Percentiles rank a stretch among this genome's conserved stretches.
Conservation (phyloP, 257 asterid genomes). For the Jacaranda copaia region DNA sequence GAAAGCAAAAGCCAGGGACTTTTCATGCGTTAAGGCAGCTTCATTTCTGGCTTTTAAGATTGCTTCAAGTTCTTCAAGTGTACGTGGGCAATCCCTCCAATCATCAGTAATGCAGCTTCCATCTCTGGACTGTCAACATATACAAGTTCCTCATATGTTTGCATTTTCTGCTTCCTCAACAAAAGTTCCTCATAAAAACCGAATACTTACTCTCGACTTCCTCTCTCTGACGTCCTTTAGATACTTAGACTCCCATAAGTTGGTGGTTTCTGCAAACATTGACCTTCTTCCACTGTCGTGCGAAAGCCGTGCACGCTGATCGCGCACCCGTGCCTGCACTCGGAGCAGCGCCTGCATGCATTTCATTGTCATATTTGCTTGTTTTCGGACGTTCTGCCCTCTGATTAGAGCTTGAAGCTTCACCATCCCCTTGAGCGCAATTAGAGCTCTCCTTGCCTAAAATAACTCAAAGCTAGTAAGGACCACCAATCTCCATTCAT, state of each 20-base stretch:
- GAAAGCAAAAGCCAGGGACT: conserved; percentile 69
- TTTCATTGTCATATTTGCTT: conserved; percentile 84
- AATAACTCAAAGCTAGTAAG: background rate
- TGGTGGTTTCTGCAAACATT: conserved; percentile 72
- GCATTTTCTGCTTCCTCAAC: background rate
- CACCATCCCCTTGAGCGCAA: conserved; percentile 88
- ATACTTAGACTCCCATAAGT: conserved; percentile 74
- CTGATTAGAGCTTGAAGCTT: conserved; percentile 90
- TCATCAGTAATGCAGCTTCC: conserved; percentile 68
- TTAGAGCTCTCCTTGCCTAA: conserved; percentile 91
- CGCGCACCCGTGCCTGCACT: conserved; percentile 88
- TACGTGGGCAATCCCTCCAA: conserved; percentile 76
- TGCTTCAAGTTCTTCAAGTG: conserved; percentile 80
- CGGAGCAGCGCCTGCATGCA: conserved; percentile 96
- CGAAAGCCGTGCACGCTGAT: conserved; percentile 80
- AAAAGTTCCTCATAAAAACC: background rate
- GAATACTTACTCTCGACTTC: conserved; percentile 61
- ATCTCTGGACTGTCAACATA: conserved; percentile 62
- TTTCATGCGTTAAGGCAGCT: conserved; percentile 65
- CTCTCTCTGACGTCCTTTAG: conserved; percentile 61
- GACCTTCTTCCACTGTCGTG: conserved; percentile 81
- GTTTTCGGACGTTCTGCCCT: conserved; percentile 91
- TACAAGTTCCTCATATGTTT: background rate
- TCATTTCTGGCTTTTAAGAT: conserved; percentile 75
- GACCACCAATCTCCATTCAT: background rate